Conservation (phyloP, 345 rosid species). For the Bretschneidera sinensis region DNA sequence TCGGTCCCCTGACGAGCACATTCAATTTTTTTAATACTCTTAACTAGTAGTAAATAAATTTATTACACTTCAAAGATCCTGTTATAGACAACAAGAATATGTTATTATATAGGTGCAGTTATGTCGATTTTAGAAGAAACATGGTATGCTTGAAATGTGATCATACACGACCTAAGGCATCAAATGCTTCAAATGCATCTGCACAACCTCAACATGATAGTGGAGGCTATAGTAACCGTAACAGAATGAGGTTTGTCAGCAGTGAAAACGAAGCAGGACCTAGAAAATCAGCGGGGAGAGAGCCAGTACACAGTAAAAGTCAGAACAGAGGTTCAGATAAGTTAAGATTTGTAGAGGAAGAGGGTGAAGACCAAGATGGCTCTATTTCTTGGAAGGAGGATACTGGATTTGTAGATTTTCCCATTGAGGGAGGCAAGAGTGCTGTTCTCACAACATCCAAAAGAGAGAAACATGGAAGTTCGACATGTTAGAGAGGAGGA, state of each 20-base stretch:
- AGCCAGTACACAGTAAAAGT: slow-evolving; percentile 12
- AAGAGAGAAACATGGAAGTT: slow-evolving; percentile 48
- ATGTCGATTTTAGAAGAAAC: slow-evolving; percentile 76
- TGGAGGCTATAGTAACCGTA: slow-evolving; percentile 2
- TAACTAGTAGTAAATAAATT: background rate
- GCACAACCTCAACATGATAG: slow-evolving; percentile 11
- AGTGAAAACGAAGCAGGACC: slow-evolving; percentile 1
- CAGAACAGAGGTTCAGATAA: slow-evolving; percentile 18
- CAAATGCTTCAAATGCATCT: slow-evolving; percentile 21
- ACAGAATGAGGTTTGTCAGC: background rate
- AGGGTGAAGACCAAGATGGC: slow-evolving; percentile 14
- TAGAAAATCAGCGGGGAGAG: background rate
- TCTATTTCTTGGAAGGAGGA: slow-evolving; percentile 17
- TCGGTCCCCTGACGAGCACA: no score
- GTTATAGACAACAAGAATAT: background rate
- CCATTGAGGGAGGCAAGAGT: slow-evolving; percentile 55
- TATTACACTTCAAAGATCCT: background rate
- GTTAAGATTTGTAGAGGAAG: slow-evolving; percentile 56
- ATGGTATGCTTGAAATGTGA: slow-evolving; percentile 81
- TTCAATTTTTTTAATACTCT: background rate
- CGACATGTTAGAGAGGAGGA: slow-evolving; percentile 37
- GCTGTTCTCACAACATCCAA: slow-evolving; percentile 34
- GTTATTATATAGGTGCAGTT: slow-evolving; percentile 57
- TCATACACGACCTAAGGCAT: slow-evolving; percentile 59
- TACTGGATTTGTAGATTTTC: slow-evolving; percentile 44